Evolutionary conservation across 768 basidiomycete genomes (phyloP), one percentile per base, ranked within the genome.

Genomic region (Macrolepiota albuminosa): DNA sequence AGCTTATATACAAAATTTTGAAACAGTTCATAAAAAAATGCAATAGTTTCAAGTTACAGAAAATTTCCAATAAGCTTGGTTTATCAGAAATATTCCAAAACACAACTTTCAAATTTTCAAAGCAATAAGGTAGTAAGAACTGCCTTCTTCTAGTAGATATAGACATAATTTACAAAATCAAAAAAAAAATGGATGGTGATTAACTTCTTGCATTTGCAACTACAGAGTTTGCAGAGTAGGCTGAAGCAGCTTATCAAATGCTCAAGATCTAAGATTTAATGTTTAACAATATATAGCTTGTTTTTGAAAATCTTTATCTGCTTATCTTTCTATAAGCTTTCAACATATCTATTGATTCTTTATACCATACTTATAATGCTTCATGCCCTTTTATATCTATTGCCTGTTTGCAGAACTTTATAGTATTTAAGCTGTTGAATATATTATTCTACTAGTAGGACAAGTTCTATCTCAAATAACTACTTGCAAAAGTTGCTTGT

Each of bases 91-190:
- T 21, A 21, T 21, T 21, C 21, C 21, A 21, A 21, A 21, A 21
- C 21, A 21, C 21, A 21, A 21, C 21, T 21, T 21, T 21, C 21
- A 21, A 21, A 21, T 21, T 21, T 21, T 21, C 21, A 21, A 21
- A 21, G 21, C 21, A 21, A 21, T 21, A 21, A 21, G 21, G 21
- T 21, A 21, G 21, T 21, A 21, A 21, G 21, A 21, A 21, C 21
- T 21, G 21, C 21, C 21, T 21, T 21, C 21, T 21, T 21, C 21
- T 1, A 21, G 21, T 21, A 21, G 21, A 21, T 21, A 21, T 66
- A 3, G 50, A 48, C 7, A 52, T 71, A 29, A 59, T 78, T 14
- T 55, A 48, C 2, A 59, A 66, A 50, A 61, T 77, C n/a, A 76
- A 71, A 63, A 75, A 71, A 62, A 8, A 45, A 21, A 45, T 45